Base-by-base conservation (phyloP, 2,329 filamentous ascomycete species). In the Magnaporthiopsis rhizophila region DNA sequence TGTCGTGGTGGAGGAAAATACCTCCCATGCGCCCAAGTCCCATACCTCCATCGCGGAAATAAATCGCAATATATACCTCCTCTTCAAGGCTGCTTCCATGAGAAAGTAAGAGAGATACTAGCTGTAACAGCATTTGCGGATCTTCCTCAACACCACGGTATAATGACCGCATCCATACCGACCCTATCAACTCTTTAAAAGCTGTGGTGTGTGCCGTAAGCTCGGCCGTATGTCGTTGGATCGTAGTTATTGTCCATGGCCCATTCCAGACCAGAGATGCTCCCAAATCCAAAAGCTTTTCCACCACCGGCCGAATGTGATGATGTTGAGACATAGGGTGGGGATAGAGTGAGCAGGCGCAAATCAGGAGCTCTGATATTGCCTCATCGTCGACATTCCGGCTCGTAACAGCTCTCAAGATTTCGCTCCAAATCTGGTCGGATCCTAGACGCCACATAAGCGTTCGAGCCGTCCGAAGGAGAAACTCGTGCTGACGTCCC, bases 401-500 rank as follows among this genome's bases (percentile, higher is more conserved):
- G 59, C 21, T 38, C 28, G 11, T 36, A 28, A 36, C 32, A 6
- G 36, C 28, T 9, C 13, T 21, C 21, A 38, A 36, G 5, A 60
- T 45, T 12, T 45, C 38, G 38, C 38, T 6, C 30, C 18, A 32
- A 38, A 15, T 36, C 59, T 7, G 2, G 18, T 60, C 12, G 32
- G 1, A 2, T 1, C 3, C 36, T 3, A 0, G 7, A 6, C 4
- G 3, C 9, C 5, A 5, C 21, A 12, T 24, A 15, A 3, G 3
- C 8, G 6, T 11, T 8, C 3, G 21, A 2, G 30, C 59, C 30
- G 11, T 24, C 21, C 12, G 24, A 12, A n/a, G 32, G 32, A 60
- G 26, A 30, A 60, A 60, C 21, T 38, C 32, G 15, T 60, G 59
- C 18, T 60, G 59, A 36, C 59, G 59, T 3, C 36, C 24, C 0